phyloP scores from a whole-genome alignment of 176 grass and related monocot genomes.

The Carex pumila region DNA sequence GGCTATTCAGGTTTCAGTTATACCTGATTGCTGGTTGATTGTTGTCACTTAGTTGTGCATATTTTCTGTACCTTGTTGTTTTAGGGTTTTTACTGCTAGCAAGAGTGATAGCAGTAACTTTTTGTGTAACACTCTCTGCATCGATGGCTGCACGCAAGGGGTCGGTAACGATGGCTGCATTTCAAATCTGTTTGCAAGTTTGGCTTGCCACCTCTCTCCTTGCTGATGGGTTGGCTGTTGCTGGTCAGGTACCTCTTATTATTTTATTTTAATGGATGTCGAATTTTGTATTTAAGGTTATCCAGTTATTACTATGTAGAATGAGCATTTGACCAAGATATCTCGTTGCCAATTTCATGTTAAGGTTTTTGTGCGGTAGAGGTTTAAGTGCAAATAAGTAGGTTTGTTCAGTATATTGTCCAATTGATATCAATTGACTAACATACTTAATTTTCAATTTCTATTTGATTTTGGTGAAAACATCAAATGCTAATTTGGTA shows the following conservation, averaged over 20 bases:
- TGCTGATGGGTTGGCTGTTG: constrained; percentile 84
- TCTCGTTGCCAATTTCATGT: background rate
- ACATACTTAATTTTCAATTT: background rate
- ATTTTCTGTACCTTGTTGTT: constrained; percentile 14
- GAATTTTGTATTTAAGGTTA: background rate
- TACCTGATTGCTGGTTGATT: background rate
- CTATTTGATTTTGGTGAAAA: background rate
- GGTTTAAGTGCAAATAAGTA: background rate
- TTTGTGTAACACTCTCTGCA: constrained; percentile 85
- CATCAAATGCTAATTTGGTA: background rate
- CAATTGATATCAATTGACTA: background rate
- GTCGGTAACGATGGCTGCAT: constrained; percentile 70
- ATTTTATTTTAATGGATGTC: background rate
- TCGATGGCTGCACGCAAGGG: constrained; percentile 81
- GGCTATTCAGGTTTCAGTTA: background rate
- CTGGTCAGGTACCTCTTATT: constrained; percentile 64
- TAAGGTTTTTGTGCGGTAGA: background rate
- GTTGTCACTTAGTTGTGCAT: background rate
- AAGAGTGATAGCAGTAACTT: constrained; percentile 93
- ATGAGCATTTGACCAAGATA: background rate
- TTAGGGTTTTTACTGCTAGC: constrained; percentile 82
- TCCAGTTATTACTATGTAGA: background rate
- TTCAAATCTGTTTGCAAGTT: constrained; percentile 92
- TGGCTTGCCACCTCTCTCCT: constrained; percentile 94
- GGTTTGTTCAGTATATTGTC: background rate